Evolutionary conservation across 2,329 filamentous ascomycete species (phyloP).

Genomic region (Phyllachora maydis): DNA sequence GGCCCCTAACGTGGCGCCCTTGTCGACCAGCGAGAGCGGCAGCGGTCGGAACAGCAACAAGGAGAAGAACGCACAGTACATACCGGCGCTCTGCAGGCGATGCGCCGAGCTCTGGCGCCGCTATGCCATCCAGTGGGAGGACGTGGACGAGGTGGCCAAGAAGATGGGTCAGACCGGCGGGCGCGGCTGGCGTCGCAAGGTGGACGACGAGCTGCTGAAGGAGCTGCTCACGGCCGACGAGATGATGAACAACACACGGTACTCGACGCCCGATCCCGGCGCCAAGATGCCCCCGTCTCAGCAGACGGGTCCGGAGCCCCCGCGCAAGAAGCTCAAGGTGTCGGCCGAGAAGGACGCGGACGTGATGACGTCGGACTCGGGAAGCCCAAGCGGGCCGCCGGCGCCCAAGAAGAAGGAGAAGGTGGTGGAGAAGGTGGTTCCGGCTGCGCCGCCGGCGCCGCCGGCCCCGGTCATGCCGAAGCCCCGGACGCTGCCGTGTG

Average conservation of each 20-base stretch:
- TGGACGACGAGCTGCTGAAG: conserved; percentile 77
- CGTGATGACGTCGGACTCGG: conserved; percentile 20
- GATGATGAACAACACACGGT: conserved; percentile 22
- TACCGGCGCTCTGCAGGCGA: conserved; percentile 70
- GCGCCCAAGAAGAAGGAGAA: conserved; percentile 40
- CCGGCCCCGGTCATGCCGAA: conserved; percentile 58
- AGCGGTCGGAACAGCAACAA: conserved; percentile 52
- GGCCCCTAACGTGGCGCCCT: conserved; percentile 58
- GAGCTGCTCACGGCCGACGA: conserved; percentile 49
- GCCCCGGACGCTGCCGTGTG: conserved; percentile 61
- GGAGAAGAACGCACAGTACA: conserved; percentile 55
- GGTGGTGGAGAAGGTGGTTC: conserved; percentile 27
- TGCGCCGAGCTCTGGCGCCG: conserved; percentile 90
- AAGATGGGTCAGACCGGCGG: conserved; percentile 65
- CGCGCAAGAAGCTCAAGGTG: conserved; percentile 44
- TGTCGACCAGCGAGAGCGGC: conserved; percentile 42
- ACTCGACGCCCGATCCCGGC: conserved; percentile 15
- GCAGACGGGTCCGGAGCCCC: conserved; percentile 23
- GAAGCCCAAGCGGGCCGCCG: conserved; percentile 14
- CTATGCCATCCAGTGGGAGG: conserved; percentile 91
- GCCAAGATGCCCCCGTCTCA: conserved; percentile 9
- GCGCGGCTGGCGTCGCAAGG: conserved; percentile 67
- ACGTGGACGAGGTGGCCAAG: conserved; percentile 75
- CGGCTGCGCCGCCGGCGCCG: too few species aligned
- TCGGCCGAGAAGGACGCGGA: conserved; percentile 29